Percentiles rank a stretch among this genome's conserved stretches.
These are phyloP conservation scores for Pyrenochaeta sp. DNA, from an alignment of 2,329 filamentous ascomycete species.

Conservation along the genomic window DNA sequence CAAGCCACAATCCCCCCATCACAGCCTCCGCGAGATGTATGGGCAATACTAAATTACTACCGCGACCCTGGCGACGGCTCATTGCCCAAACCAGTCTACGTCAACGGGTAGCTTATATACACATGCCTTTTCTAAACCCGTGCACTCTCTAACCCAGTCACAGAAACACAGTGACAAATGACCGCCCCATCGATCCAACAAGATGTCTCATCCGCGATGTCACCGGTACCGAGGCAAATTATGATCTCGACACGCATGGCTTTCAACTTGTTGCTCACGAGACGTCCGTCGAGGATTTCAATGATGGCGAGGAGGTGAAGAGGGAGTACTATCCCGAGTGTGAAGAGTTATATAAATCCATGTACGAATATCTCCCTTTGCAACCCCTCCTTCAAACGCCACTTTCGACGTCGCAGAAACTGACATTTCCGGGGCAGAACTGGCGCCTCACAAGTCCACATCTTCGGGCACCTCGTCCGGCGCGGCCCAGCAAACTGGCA, in stretches of 20 bases:
- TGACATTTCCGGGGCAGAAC: slow-evolving; percentile 13
- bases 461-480: slow-evolving; percentile 28
- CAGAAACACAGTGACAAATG: slow-evolving; percentile 15
- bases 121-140: neutral
- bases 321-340: slow-evolving; percentile 26
- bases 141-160: neutral
- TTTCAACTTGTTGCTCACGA: slow-evolving; percentile 31
- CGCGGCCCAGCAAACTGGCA: slow-evolving; percentile 36
- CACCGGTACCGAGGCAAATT: slow-evolving; percentile 47
- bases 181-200: slow-evolving; percentile 8
- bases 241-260: slow-evolving; percentile 47
- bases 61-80: slow-evolving; percentile 12
- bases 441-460: slow-evolving; percentile 18
- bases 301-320: slow-evolving; percentile 18
- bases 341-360: slow-evolving; percentile 15
- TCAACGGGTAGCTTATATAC: slow-evolving; percentile 5
- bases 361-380: slow-evolving; percentile 9
- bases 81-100: slow-evolving; percentile 7
- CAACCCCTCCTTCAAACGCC: neutral
- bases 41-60: slow-evolving; percentile 15
- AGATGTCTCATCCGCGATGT: slow-evolving; percentile 49
- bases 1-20: too few species aligned
- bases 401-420: too few species aligned
- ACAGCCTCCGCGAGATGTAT: slow-evolving; percentile 15
- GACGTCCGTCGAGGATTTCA: slow-evolving; percentile 6